Conservation (phyloP, 129 eudicot genomes). For the Arctium lappa region DNA sequence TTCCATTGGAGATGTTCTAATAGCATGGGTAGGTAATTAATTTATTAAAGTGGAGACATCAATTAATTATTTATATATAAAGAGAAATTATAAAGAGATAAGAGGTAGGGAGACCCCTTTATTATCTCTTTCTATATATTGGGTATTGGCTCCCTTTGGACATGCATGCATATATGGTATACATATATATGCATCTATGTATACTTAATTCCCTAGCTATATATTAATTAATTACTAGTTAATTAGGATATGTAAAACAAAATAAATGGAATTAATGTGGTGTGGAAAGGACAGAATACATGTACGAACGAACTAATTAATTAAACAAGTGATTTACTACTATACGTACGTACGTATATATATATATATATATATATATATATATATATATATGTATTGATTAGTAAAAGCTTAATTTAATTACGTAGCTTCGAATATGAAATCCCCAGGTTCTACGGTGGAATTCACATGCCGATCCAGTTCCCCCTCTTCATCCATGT, state of each 20-base stretch:
- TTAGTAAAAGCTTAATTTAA: neutral
- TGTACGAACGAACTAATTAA: neutral
- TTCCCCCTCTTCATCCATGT: constrained; percentile 13
- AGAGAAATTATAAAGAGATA: no score
- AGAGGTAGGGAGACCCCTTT: no score
- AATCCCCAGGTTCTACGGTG: constrained; percentile 1
- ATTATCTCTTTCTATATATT: no score
- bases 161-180: neutral
- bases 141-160: no score
- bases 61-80: no score
- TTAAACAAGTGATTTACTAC: neutral
- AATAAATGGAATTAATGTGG: neutral
- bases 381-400: neutral
- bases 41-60: no score
- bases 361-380: neutral
- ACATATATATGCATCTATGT: no score
- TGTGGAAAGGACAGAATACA: neutral
- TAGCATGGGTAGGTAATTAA: no score
- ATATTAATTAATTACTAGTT: no score
- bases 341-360: neutral
- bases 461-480: constrained; percentile 15
- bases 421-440: neutral
- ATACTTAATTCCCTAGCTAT: neutral
- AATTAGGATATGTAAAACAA: no score
- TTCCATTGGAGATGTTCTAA: no score